phyloP scores from a whole-genome alignment of 208 protist genomes.

The Trypanosomatidae sp. region DNA sequence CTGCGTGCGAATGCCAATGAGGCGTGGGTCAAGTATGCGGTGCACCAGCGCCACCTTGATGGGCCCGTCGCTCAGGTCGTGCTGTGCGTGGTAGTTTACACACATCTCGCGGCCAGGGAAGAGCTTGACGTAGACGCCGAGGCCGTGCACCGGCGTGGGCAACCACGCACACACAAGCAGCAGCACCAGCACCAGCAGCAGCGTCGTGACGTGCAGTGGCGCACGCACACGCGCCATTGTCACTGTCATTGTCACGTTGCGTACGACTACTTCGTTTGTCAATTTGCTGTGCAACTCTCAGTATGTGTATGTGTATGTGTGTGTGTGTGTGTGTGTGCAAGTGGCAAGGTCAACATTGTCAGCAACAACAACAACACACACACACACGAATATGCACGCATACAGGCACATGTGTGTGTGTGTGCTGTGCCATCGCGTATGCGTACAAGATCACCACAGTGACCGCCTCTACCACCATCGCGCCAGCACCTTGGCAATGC shows the following conservation, averaged over 20 bases:
- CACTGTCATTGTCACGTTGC: too few species aligned
- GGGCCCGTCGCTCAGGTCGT: conserved; percentile 41
- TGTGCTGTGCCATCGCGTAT: neutral
- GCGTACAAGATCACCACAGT: neutral
- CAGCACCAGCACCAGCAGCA: conserved; percentile 3
- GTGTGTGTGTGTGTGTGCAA: too few species aligned
- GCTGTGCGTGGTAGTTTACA: conserved; percentile 39
- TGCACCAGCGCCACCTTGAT: conserved; percentile 39
- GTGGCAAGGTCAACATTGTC: too few species aligned
- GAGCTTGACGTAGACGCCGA: conserved; percentile 47
- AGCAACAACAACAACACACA: neutral
- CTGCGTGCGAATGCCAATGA: conserved; percentile 20
- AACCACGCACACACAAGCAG: conserved; percentile 1
- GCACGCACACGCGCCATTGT: too few species aligned
- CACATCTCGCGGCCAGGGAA: conserved; percentile 51
- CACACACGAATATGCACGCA: neutral
- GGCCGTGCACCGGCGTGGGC: neutral
- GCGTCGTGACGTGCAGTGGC: too few species aligned
- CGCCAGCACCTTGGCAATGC: conserved; percentile 32
- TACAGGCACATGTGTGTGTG: neutral
- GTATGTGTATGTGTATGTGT: too few species aligned
- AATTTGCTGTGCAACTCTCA: too few species aligned
- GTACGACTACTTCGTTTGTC: too few species aligned
- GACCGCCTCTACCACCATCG: conserved; percentile 52
- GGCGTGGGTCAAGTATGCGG: conserved; percentile 38